A percentile compares a stretch with the other conserved stretches of the same genome.
phyloP scores from a whole-genome alignment of 768 basidiomycete genomes.

The Leccinum subgranulosum region DNA sequence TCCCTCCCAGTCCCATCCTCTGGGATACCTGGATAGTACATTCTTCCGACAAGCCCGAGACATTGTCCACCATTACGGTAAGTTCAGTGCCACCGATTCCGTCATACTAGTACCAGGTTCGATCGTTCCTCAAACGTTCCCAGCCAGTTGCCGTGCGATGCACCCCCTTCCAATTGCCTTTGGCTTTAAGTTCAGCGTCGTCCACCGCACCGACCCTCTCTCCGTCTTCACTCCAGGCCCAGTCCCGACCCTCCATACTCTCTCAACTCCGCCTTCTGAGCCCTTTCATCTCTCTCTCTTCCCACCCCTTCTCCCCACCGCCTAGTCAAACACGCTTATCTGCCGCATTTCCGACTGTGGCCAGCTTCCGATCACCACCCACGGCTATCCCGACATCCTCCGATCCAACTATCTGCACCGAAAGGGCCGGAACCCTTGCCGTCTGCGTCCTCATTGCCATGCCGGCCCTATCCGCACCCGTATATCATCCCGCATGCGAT shows the following conservation, averaged over 20 bases:
- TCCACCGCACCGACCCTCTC: background rate
- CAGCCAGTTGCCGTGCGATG: slow-evolving; percentile 19
- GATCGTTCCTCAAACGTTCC: background rate
- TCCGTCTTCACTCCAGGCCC: background rate
- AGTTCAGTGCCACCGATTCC: background rate
- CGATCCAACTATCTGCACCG: background rate
- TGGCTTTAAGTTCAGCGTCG: background rate
- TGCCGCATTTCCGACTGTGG: background rate
- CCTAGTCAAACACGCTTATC: background rate
- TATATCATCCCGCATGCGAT: background rate
- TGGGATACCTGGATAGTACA: slow-evolving; percentile 14
- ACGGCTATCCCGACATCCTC: background rate
- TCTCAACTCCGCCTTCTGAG: slow-evolving; percentile 10
- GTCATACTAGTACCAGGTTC: background rate
- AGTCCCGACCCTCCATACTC: slow-evolving; percentile 1
- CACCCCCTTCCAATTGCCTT: background rate
- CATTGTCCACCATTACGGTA: slow-evolving; percentile 19
- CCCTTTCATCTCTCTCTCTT: background rate
- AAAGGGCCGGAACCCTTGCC: slow-evolving; percentile 3
- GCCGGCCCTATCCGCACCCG: slow-evolving; percentile 14
- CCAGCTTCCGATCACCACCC: background rate
- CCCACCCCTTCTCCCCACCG: background rate
- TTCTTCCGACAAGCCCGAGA: background rate
- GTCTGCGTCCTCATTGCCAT: slow-evolving; percentile 23
- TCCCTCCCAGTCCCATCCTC: slow-evolving; percentile 14